Conservation (phyloP, 805 yeast genomes). For the Candida methanosorbosa region DNA sequence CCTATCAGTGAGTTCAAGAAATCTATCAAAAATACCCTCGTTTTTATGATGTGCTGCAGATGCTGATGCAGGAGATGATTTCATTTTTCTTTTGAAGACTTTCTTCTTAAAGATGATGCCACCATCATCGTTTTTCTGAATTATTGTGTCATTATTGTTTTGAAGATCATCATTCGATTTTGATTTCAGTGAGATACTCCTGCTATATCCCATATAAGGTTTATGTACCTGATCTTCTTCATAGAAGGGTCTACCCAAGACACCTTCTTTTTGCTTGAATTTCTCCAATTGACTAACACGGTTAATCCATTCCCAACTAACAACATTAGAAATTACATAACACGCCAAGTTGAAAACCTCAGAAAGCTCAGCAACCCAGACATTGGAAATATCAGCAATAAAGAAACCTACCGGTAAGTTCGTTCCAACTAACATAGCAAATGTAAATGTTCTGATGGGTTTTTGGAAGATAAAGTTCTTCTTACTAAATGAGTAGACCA, state of each 20-base stretch:
- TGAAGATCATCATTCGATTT: no score
- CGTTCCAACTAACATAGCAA: conserved; percentile 45
- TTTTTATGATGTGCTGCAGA: no score
- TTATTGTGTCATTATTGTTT: no score
- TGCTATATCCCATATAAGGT: neutral
- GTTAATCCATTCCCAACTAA: conserved; percentile 85
- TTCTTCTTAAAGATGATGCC: no score
- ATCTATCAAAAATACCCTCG: neutral
- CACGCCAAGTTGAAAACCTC: conserved; percentile 67
- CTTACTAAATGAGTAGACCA: conserved; percentile 46
- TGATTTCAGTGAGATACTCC: no score
- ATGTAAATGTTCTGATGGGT: conserved; percentile 44
- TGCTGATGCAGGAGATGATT: no score
- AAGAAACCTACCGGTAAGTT: conserved; percentile 61
- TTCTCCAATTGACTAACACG: conserved; percentile 50
- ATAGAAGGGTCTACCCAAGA: conserved; percentile 65
- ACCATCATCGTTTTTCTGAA: no score
- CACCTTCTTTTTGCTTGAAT: conserved; percentile 56
- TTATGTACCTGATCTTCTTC: conserved; percentile 39
- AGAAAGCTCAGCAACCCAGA: conserved; percentile 67
- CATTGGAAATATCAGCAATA: conserved; percentile 65
- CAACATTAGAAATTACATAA: conserved; percentile 61
- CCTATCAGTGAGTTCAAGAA: conserved; percentile 40
- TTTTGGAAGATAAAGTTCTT: conserved; percentile 40
- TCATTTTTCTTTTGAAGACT: no score